Percentiles rank a stretch among this genome's conserved stretches.
Conservation (phyloP, 2,329 filamentous ascomycete species). For the Ascochyta pisi region DNA sequence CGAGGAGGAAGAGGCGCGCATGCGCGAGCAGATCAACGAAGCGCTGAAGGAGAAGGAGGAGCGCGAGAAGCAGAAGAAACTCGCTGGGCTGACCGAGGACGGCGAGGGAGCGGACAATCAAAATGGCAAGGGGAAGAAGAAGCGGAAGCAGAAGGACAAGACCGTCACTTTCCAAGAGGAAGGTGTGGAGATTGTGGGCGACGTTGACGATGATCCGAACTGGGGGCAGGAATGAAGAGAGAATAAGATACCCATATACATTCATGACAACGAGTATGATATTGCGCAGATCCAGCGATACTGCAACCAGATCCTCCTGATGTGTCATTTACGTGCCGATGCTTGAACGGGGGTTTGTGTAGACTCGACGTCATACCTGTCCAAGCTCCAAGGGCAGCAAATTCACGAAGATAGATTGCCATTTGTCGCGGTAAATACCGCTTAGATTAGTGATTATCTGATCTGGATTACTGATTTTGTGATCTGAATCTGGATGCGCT, state of each 20-base stretch:
- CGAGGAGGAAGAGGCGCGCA: slow-evolving; percentile 31
- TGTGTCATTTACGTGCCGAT: too few relatives aligned
- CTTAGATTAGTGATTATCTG: too few relatives aligned
- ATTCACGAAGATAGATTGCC: too few relatives aligned
- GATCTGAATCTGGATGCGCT: too few relatives aligned
- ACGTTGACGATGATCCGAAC: slow-evolving; percentile 37
- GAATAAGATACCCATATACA: slow-evolving; percentile 14
- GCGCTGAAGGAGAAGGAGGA: slow-evolving; percentile 46
- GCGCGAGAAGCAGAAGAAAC: slow-evolving; percentile 45
- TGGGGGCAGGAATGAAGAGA: slow-evolving; percentile 27
- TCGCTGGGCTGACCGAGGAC: slow-evolving; percentile 30
- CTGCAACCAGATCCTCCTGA: too few relatives aligned
- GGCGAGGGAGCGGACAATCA: slow-evolving; percentile 28
- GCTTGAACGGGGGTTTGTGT: too few relatives aligned
- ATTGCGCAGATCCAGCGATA: too few relatives aligned
- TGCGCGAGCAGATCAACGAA: slow-evolving; percentile 46
- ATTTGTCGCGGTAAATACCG: too few relatives aligned
- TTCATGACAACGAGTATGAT: too few relatives aligned
- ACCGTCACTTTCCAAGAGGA: slow-evolving; percentile 35
- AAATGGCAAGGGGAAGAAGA: slow-evolving; percentile 38
- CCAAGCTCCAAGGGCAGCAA: too few relatives aligned
- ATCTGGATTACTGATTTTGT: too few relatives aligned
- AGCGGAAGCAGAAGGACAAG: slow-evolving; percentile 39
- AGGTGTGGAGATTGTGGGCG: slow-evolving; percentile 41
- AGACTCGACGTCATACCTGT: too few relatives aligned